Base-by-base conservation (phyloP, 352 stramenopile genomes). In the Phytopythium kandeliae region DNA sequence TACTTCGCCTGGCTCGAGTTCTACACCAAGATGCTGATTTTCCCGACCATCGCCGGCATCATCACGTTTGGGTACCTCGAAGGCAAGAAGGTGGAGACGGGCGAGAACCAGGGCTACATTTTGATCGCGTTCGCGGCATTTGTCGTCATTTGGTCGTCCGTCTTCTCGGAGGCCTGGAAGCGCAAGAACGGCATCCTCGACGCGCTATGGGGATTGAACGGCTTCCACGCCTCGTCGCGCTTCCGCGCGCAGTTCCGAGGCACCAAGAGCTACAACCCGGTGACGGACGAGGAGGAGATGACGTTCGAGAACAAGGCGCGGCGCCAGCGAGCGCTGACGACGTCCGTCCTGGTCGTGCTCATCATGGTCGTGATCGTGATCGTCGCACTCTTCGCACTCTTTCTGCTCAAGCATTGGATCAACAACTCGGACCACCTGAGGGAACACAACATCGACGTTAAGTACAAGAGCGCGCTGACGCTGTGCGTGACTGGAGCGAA, bases 1-100 rank as follows among this genome's bases (percentile, higher is more conserved):
- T 97, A 97, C 58, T 97, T 97, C 60, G 86, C 85, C 11, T 97
- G 86, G 77, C 71, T 97, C 30, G 86, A 87, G 11, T 96, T 95
- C 52, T 97, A 96, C 71, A 97, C 88, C n/a, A 93, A 93, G 69
- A 93, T 95, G 82, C 71, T 97, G 4, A 21, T 96, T 1, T 74
- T 95, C 35, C 85, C 87, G 13, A 64, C 78, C 10, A 73, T 94
- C 10, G 63, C 81, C 0, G 89, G 89, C 16, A 69, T 96, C 44
- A 77, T 90, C 45, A 87, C 92, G 16, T 94, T 79, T 50, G 51
- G 66, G 13, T 78, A 84, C 11, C 62, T 86, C 17, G 63, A 88
- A 55, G 73, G 58, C 6, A 63, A 66, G 4, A 48, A 78, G 16
- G 54, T 69, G 15, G 63, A 55, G n/a, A 68, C 55, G 8, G 65